Percentiles rank a stretch among this genome's conserved stretches.
Conservation (phyloP, 2,329 filamentous ascomycete species). For the Aspergillus sp. region DNA sequence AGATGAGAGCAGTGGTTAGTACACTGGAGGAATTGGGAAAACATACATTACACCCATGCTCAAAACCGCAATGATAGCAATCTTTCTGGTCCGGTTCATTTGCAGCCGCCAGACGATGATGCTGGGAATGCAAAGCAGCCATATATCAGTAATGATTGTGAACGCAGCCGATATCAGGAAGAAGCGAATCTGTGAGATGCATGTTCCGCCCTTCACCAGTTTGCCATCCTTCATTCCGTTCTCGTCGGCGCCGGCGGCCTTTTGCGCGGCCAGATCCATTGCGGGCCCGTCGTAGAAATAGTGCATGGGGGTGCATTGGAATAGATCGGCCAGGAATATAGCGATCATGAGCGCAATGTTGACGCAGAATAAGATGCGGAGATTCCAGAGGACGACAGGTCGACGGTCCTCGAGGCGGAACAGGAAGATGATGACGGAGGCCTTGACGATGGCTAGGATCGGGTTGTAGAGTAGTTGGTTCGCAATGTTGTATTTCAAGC, state of each 20-base stretch:
- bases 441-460: constrained; percentile 28
- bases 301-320: constrained; percentile 29
- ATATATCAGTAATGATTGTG: constrained; percentile 31
- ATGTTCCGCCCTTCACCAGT: constrained; percentile 15
- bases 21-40: no score
- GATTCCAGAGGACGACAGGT: constrained; percentile 19
- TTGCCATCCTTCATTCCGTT: no score
- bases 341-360: constrained; percentile 22
- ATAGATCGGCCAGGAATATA: constrained; percentile 28
- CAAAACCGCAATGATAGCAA: constrained; percentile 29
- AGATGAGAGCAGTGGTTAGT: no score
- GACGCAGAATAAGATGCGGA: constrained; percentile 20
- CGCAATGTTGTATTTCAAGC: constrained; percentile 24
- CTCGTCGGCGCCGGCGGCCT: neutral
- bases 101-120: constrained; percentile 30
- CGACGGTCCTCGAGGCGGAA: constrained; percentile 27
- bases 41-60: constrained; percentile 29
- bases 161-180: constrained; percentile 26
- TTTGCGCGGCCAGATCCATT: neutral
- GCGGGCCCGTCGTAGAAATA: constrained; percentile 25
- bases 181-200: constrained; percentile 28
- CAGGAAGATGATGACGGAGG: constrained; percentile 30
- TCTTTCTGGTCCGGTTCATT: constrained; percentile 27
- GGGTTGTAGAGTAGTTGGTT: constrained; percentile 33
- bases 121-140: constrained; percentile 30